A percentile compares a stretch with the other conserved stretches of the same genome.
Evolutionary conservation across 345 rosid species (phyloP).

Genomic region (Sisymbrium altissimum): DNA sequence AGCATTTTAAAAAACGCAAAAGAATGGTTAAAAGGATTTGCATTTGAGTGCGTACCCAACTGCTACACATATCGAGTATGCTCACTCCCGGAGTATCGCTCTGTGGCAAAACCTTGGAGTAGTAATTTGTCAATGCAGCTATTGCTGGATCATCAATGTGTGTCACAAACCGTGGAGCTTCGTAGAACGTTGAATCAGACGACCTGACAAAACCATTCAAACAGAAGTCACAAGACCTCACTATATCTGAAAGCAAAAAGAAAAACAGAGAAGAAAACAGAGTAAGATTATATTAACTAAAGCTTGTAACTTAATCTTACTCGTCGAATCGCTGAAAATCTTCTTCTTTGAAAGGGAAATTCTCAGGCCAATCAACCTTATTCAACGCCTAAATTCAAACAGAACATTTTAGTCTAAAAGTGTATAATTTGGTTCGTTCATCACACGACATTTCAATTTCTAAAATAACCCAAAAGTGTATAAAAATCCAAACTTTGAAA

Average conservation of each 20-base stretch:
- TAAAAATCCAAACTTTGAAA: constrained; percentile 2
- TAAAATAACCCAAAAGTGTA: neutral
- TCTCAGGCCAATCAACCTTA: constrained; percentile 86
- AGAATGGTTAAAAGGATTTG: neutral
- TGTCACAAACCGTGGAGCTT: constrained; percentile 82
- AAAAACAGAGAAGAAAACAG: neutral
- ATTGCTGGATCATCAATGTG: constrained; percentile 93
- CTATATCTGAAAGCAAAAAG: neutral
- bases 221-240: neutral
- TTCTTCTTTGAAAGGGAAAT: constrained; percentile 80
- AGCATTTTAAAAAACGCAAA: neutral
- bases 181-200: constrained; percentile 70
- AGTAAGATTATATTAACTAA: neutral
- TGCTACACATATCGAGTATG: constrained; percentile 92
- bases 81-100: constrained; percentile 70
- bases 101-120: constrained; percentile 76
- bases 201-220: constrained; percentile 43
- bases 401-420: neutral
- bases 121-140: constrained; percentile 75
- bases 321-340: constrained; percentile 89
- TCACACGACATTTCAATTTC: neutral
- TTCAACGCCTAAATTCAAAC: constrained; percentile 49
- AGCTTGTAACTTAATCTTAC: constrained; percentile 35
- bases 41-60: constrained; percentile 63
- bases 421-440: neutral